Evolutionary conservation across 306 rosid genomes (phyloP), one percentile per base, ranked within the genome.

Genomic region (Gastrolobium villosum): DNA sequence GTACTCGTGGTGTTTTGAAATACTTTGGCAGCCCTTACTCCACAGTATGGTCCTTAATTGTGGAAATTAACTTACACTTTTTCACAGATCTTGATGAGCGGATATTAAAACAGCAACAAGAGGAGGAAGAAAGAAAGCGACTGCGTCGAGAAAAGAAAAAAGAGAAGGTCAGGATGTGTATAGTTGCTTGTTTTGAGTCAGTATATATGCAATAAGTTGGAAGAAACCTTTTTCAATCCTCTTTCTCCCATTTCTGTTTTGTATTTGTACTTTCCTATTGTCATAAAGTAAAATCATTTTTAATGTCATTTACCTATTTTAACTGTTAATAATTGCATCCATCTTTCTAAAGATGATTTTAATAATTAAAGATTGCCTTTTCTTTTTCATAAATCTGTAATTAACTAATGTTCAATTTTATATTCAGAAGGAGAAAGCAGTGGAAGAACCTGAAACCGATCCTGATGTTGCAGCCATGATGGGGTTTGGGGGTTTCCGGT

Each of bases 401-500:
- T 31, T 52, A 65, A 72, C 75, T 36, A 26, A 7, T 76, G 56
- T 67, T 72, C 41, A 26, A 65, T 74, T 59, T 65, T 67, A 72
- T 26, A 34, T 87, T 76, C 91, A 90, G 99, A 95, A 88, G 80
- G 97, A 89, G 83, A 92, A 93, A 78, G 88, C 84, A 13, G 89
- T 48, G 41, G 99, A 85, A 76, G 99, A 95, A 82, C 81, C 90
- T 26, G 99, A 95, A 86, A 87, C 75, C 1, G 99, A 95, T 83
- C 89, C 99, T 7, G 99, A 95, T 36, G 90, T 95, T 67, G 97
- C 98, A 35, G 96, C 96, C 36, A 86, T 96, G 98, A 96, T 96
- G 99, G 99, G 98, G 35, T 96, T 96, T 76, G 98, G 99, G 2
- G 99, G 99, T 72, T 96, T 93, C 15, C 75, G 94, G 70, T 89